Evolutionary conservation across 345 rosid species (phyloP).

Genomic region (Draba incana): DNA sequence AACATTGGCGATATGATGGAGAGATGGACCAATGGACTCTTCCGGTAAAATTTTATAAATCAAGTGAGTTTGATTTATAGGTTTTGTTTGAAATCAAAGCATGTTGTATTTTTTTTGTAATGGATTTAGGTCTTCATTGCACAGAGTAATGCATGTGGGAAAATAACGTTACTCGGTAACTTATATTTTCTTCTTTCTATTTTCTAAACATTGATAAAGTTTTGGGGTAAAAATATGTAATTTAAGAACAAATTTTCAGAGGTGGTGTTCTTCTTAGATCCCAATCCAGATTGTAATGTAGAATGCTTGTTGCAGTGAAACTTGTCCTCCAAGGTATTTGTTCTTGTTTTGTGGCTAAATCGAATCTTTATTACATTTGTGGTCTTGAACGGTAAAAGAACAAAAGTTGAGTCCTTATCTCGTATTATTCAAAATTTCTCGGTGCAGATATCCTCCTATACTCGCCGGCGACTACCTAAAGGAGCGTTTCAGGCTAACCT

Average conservation of each 20-base stretch:
- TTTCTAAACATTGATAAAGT: constrained; percentile 9
- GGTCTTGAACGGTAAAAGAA: background rate
- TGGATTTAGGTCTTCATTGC: constrained; percentile 69
- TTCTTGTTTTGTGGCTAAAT: background rate
- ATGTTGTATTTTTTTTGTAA: constrained; percentile 12
- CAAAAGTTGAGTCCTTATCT: constrained; percentile 3
- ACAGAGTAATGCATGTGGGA: constrained; percentile 76
- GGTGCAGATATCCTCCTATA: constrained; percentile 71
- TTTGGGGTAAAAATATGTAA: background rate
- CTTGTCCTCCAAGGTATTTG: constrained; percentile 51
- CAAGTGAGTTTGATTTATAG: background rate
- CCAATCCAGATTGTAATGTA: constrained; percentile 65
- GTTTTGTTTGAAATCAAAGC: background rate
- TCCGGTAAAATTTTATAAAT: constrained; percentile 51
- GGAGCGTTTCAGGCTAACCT: too few species aligned
- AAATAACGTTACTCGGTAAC: constrained; percentile 87
- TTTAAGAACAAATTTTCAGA: constrained; percentile 31
- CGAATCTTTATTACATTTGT: background rate
- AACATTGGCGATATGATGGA: constrained; percentile 94
- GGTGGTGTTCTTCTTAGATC: constrained; percentile 76
- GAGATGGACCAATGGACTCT: constrained; percentile 90
- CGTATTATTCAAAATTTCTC: background rate
- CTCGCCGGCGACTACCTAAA: background rate
- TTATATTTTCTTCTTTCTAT: background rate
- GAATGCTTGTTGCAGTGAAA: constrained; percentile 72